Percentiles rank a stretch among this genome's conserved stretches.
Evolutionary conservation across 108 stramenopile species (phyloP).

Genomic region (Thalassiosira profunda): DNA sequence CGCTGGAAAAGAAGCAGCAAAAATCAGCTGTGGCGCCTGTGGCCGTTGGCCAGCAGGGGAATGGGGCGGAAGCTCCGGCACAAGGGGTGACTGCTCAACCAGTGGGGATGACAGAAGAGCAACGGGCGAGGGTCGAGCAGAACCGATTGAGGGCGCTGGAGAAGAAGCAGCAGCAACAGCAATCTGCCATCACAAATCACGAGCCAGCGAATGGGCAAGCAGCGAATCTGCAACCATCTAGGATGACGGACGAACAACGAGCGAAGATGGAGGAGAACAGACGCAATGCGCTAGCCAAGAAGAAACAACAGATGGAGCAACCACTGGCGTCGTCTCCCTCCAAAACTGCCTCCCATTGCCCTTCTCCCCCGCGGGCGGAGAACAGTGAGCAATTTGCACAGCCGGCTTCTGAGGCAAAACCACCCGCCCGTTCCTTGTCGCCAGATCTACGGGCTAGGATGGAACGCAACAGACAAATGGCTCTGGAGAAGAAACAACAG

Average conservation of each 20-base stretch:
- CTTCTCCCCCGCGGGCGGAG: background rate
- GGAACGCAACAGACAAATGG: conserved; percentile 7
- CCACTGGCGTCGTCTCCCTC: background rate
- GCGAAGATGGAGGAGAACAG: conserved; percentile 16
- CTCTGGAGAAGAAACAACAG: conserved; percentile 3
- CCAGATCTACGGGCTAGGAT: conserved; percentile 7
- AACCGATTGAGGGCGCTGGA: conserved; percentile 1
- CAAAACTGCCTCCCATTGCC: background rate
- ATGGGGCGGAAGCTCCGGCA: background rate
- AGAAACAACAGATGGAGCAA: background rate
- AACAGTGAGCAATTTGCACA: too few species aligned
- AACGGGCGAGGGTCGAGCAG: conserved; percentile 12
- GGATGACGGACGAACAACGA: conserved; percentile 14
- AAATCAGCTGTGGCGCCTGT: background rate
- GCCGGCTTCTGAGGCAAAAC: too few species aligned
- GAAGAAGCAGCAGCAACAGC: too few species aligned
- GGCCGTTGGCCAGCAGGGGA: background rate
- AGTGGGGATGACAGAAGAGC: conserved; percentile 14
- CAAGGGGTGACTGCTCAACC: background rate
- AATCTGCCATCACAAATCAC: too few species aligned
- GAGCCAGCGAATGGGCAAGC: too few species aligned
- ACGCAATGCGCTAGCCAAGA: background rate
- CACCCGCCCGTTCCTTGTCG: too few species aligned
- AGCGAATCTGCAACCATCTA: too few species aligned
- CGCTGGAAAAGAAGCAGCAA: conserved; percentile 6